Conservation (phyloP, 495 filamentous ascomycete species). For the Thozetella sp. region DNA sequence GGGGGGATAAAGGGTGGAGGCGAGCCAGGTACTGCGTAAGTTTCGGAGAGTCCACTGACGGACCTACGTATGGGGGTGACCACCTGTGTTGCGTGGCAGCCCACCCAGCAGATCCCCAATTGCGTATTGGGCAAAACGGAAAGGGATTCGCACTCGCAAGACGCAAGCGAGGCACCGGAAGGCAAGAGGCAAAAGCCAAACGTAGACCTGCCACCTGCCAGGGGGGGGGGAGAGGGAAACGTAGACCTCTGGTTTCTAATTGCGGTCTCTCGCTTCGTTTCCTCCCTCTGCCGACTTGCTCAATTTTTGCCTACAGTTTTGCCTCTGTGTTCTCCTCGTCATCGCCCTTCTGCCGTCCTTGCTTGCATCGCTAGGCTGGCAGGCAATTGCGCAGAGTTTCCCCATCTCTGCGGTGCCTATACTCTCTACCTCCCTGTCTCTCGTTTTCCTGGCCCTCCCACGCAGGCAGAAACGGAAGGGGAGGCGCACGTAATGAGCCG, state of each 20-base stretch:
- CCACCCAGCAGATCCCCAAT: background rate
- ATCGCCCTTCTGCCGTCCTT: no score
- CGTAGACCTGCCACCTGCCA: background rate
- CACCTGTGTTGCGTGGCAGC: slow-evolving; percentile 1
- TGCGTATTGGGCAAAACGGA: background rate
- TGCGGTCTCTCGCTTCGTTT: background rate
- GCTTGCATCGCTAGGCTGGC: no score
- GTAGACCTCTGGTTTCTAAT: no score
- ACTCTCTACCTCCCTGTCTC: no score
- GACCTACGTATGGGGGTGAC: slow-evolving; percentile 1
- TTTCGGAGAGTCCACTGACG: slow-evolving; percentile 1
- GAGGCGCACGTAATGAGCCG: background rate
- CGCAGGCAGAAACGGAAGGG: background rate
- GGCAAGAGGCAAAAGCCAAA: background rate
- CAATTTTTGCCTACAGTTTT: no score
- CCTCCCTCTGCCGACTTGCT: no score
- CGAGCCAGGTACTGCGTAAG: background rate
- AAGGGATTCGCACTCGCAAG: slow-evolving; percentile 1
- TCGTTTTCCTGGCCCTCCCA: no score
- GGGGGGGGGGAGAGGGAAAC: background rate
- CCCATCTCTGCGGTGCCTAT: no score
- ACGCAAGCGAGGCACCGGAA: no score
- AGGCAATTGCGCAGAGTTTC: no score
- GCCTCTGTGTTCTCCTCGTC: no score
- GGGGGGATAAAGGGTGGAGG: slow-evolving; percentile 2